Percentiles rank a stretch among this genome's conserved stretches.
phyloP scores from a whole-genome alignment of 2,329 filamentous ascomycete genomes.

The Mollisia scopiformis region DNA sequence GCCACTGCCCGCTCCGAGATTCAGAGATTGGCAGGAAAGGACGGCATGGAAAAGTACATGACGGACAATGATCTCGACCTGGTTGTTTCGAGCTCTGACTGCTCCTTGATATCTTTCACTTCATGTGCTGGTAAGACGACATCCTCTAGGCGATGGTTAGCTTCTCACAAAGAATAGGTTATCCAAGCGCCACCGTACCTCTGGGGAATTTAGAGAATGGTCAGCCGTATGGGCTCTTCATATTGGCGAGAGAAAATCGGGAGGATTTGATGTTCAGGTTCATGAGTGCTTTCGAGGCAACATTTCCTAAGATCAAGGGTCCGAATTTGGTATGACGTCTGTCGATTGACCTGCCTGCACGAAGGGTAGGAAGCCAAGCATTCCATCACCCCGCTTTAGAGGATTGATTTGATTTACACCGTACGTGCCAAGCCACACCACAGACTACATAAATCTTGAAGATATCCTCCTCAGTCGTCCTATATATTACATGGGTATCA shows the following conservation, averaged over 20 bases:
- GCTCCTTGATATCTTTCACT: slow-evolving; percentile 19
- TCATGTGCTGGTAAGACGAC: slow-evolving; percentile 20
- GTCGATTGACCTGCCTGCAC: too few species aligned
- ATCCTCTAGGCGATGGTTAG: background rate
- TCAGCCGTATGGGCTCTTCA: slow-evolving; percentile 34
- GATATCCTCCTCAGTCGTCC: too few species aligned
- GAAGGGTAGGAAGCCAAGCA: too few species aligned
- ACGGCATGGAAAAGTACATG: slow-evolving; percentile 17
- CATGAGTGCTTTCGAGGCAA: slow-evolving; percentile 25
- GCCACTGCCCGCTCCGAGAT: slow-evolving; percentile 10
- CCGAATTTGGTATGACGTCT: background rate
- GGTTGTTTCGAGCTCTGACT: slow-evolving; percentile 24
- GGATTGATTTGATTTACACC: too few species aligned
- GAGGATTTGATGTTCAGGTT: slow-evolving; percentile 30
- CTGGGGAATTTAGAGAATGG: slow-evolving; percentile 25
- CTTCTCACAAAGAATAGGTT: slow-evolving; percentile 16
- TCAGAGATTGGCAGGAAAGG: background rate
- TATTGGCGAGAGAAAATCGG: slow-evolving; percentile 25
- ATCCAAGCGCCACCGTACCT: slow-evolving; percentile 34
- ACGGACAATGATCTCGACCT: slow-evolving; percentile 21
- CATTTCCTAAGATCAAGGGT: slow-evolving; percentile 5
- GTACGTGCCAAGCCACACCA: too few species aligned
- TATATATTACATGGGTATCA: too few species aligned
- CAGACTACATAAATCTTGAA: too few species aligned
- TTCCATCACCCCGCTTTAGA: too few species aligned